Evolutionary conservation across 192 early-diverging fungal species (phyloP), one percentile per base, ranked within the genome.

Genomic region (Podila epigama): DNA sequence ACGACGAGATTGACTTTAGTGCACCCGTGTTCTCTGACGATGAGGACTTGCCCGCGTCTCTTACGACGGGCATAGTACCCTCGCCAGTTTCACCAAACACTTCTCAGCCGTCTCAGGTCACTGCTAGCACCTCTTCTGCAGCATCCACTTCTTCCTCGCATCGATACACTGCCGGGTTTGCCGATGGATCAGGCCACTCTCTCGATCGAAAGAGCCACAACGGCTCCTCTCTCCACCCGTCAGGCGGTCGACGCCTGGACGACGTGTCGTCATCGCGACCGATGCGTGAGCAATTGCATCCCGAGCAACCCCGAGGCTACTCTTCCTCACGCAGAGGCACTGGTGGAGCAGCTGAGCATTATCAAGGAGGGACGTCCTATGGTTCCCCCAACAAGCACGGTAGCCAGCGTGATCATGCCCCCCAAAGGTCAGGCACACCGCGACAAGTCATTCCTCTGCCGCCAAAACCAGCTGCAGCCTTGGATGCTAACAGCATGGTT

Each of bases 11-110:
- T 32, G 73, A 77, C 13, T 77, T 77, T 50, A 66, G 60, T 1
- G 73, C 73, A 13, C 73, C 73, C 39, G 73, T 77, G 25, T 77
- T 77, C 61, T 77, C 73, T 7, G 73, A 77, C 51, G 73, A 77
- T 56, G 73, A 77, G 15, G 73, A 59, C 34, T 39, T 63, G 31
- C 53, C 65, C 10, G 58, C 72, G 18, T 15, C 60, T 2, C 32
- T 37, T 33, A 62, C 41, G 31, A 48, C 31, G 20, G 32, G 41
- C 41, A 31, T 15, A 29, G 44, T 39, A 7, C 25, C 5, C 25
- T 29, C 27, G 18, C 36, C 29, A 27, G 39, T 28, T 22, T 28
- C 25, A 40, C 36, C 15, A 55, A 55, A n/a, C 53, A 27, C 6
- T 7, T 16, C 12, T 60, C 58, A 9, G 36, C 58, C 41, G 27